phyloP scores from a whole-genome alignment of 768 basidiomycete genomes.

The Russula sp. region DNA sequence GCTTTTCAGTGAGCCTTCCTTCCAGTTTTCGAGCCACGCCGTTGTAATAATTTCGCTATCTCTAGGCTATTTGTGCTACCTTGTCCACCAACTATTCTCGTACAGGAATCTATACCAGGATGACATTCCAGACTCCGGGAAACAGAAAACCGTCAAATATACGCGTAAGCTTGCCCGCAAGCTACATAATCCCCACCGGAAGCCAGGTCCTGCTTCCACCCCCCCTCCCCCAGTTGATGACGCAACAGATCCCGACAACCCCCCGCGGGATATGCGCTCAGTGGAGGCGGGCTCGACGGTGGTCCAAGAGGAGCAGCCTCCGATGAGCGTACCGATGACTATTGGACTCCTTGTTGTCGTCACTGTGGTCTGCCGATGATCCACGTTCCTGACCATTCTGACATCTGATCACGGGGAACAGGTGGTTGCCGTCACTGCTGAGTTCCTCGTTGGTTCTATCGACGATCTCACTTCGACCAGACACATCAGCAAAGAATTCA shows the following conservation, averaged over 20 bases:
- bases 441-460: slow-evolving; percentile 74
- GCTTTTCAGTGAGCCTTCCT: slow-evolving; percentile 40
- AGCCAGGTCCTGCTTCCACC: not conserved
- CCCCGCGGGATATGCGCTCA: not conserved
- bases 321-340: slow-evolving; percentile 34
- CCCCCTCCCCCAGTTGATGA: not conserved
- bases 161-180: not conserved
- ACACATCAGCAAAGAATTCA: slow-evolving; percentile 68
- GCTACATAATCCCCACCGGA: not conserved
- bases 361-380: slow-evolving; percentile 34
- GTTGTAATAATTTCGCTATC: not conserved
- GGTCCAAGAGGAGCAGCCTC: slow-evolving; percentile 32
- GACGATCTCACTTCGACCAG: slow-evolving; percentile 56
- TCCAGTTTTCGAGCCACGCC: not conserved
- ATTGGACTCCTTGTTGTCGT: slow-evolving; percentile 33
- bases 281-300: slow-evolving; percentile 17
- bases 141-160: slow-evolving; percentile 2
- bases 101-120: slow-evolving; percentile 49
- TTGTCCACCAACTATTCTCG: slow-evolving; percentile 53
- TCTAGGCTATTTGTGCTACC: slow-evolving; percentile 45
- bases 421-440: slow-evolving; percentile 51
- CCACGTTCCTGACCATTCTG: not conserved
- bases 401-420: slow-evolving; percentile 12
- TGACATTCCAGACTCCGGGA: not conserved
- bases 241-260: not conserved